A percentile compares a stretch with the other conserved stretches of the same genome.
Evolutionary conservation across 192 early-diverging fungal genomes (phyloP).

Genomic region (Coemansia sp.): DNA sequence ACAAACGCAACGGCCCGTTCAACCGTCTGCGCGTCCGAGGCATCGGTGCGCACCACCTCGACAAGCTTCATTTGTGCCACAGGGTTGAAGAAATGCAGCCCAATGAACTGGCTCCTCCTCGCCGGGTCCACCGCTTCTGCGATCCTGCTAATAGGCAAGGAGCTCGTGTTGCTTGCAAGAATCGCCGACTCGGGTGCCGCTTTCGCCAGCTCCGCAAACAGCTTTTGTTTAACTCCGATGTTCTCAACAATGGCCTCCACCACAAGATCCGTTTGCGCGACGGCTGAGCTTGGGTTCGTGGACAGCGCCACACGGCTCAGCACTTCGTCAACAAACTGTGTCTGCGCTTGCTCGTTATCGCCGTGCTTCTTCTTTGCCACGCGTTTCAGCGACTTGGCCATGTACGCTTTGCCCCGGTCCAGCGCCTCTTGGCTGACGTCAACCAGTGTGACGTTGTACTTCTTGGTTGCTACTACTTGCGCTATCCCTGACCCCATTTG

Average conservation of each 20-base stretch:
- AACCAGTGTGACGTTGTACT: constrained; percentile 83
- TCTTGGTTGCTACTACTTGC: constrained; percentile 81
- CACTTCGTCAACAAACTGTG: constrained; percentile 69
- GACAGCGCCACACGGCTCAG: constrained; percentile 65
- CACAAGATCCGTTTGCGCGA: constrained; percentile 71
- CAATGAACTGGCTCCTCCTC: constrained; percentile 67
- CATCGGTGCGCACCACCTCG: constrained; percentile 80
- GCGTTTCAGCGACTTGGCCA: constrained; percentile 78
- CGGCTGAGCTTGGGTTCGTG: constrained; percentile 66
- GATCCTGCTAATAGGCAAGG: constrained; percentile 82
- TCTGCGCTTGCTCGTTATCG: constrained; percentile 64
- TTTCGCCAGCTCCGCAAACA: constrained; percentile 74
- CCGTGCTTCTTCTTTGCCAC: constrained; percentile 88
- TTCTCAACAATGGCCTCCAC: constrained; percentile 97
- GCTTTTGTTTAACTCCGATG: constrained; percentile 77
- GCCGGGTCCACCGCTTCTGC: constrained; percentile 61
- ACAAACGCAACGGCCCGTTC: constrained; percentile 67
- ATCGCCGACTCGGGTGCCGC: constrained; percentile 71
- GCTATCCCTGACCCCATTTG: constrained; percentile 88
- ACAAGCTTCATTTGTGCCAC: constrained; percentile 99
- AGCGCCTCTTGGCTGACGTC: constrained; percentile 73
- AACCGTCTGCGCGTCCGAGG: constrained; percentile 62
- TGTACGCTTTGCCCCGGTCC: constrained; percentile 79
- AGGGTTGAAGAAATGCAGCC: constrained; percentile 98
- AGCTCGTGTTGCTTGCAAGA: constrained; percentile 92